Evolutionary conservation across 192 early-diverging fungal species (phyloP).

Genomic region (Gamsiella multidivaricata): DNA sequence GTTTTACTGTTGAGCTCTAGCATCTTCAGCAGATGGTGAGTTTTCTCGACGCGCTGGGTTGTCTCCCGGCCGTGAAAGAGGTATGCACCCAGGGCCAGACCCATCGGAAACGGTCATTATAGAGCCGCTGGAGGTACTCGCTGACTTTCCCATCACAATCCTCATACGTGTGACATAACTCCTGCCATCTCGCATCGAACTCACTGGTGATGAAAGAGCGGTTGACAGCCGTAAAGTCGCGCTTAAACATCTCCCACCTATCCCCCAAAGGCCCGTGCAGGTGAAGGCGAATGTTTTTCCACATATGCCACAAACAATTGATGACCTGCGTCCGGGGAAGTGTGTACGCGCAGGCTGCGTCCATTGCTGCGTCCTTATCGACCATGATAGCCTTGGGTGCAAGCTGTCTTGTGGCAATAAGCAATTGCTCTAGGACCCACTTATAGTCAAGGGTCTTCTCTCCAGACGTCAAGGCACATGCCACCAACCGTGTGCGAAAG

Average conservation of each 20-base stretch:
- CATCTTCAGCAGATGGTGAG: background rate
- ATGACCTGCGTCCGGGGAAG: background rate
- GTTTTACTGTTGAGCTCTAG: background rate
- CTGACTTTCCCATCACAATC: background rate
- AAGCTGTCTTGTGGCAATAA: background rate
- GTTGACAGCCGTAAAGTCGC: background rate
- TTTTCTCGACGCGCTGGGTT: slow-evolving; percentile 13
- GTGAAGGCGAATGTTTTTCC: background rate
- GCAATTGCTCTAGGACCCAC: slow-evolving; percentile 1
- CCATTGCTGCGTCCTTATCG: slow-evolving; percentile 4
- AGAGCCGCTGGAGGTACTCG: slow-evolving; percentile 1
- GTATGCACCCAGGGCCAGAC: background rate
- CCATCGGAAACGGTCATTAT: background rate
- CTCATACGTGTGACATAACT: background rate
- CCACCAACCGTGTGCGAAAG: slow-evolving; percentile 2
- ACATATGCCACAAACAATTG: background rate
- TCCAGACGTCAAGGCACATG: background rate
- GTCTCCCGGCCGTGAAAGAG: background rate
- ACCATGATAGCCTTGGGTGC: background rate
- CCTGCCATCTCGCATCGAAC: background rate
- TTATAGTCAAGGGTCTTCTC: background rate
- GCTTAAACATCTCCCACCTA: no score
- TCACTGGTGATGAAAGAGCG: background rate
- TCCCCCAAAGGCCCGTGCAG: no score
- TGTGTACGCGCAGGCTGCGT: background rate